A percentile compares a stretch with the other conserved stretches of the same genome.
Evolutionary conservation across 2,329 filamentous ascomycete genomes (phyloP).

Genomic region (Fusarium verrucosum): DNA sequence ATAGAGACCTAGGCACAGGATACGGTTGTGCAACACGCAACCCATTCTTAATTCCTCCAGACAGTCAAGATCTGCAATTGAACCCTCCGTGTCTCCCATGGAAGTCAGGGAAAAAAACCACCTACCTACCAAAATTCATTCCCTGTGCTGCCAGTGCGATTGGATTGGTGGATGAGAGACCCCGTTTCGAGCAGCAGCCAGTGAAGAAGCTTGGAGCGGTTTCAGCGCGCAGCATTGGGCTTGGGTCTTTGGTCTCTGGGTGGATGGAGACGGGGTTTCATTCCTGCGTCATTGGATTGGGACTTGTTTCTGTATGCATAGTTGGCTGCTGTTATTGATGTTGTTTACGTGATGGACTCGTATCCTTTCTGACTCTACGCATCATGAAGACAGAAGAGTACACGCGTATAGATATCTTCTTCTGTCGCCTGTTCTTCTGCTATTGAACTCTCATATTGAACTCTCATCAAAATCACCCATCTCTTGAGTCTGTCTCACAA

Average conservation of each 20-base stretch:
- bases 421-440: background rate
- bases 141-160: slow-evolving; percentile 5
- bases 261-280: slow-evolving; percentile 35
- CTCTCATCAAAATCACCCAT: background rate
- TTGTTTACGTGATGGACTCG: slow-evolving; percentile 20
- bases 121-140: slow-evolving; percentile 10
- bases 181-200: slow-evolving; percentile 19
- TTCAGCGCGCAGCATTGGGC: slow-evolving; percentile 33
- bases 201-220: slow-evolving; percentile 15
- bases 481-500: slow-evolving; percentile 4
- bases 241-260: slow-evolving; percentile 6
- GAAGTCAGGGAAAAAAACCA: background rate
- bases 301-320: slow-evolving; percentile 18
- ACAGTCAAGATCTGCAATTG: slow-evolving; percentile 5
- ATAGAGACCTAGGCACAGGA: background rate
- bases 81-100: slow-evolving; percentile 2
- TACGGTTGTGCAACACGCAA: background rate
- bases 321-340: slow-evolving; percentile 12
- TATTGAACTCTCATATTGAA: background rate
- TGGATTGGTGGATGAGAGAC: slow-evolving; percentile 28
- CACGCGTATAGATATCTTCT: background rate
- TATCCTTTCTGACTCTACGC: slow-evolving; percentile 4
- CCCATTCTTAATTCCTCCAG: background rate
- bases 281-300: slow-evolving; percentile 38
- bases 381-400: background rate